Base-by-base conservation (phyloP, 768 basidiomycete species). In the Cantharellus anzutake region DNA sequence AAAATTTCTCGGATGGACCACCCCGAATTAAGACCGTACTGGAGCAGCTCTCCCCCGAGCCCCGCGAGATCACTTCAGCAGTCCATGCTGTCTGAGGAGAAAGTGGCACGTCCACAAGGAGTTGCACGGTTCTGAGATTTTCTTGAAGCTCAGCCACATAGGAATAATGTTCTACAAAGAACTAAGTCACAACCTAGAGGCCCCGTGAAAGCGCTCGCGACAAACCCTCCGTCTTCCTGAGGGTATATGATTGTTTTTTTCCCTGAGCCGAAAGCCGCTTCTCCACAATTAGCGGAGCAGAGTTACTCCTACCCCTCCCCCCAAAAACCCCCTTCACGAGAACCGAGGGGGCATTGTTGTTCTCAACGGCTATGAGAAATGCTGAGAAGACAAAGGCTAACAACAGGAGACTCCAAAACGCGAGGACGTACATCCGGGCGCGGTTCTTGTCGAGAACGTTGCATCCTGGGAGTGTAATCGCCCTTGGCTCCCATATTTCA, bases 61-160 rank as follows among this genome's bases (percentile, higher is more conserved):
- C 7, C 20, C 20, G 20, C 20, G 20, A 29, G 20, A 55, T 14
- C 29, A 48, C 44, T 14, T 11, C 52, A 14, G 35, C 52, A 11
- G 11, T 55, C 52, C 52, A 55, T 7, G 7, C 11, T 11, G 7
- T 11, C 52, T 7, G 35, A 55, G 11, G 52, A 37, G 11, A 37
- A 41, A 5, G 16, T 11, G 39, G 11, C 11, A 57, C 37, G 16
- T 38, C 14, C 5, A 57, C 40, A 67, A 89, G 85, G 34, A 89
- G 78, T 41, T 89, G 73, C 39, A 94, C 76, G 56, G 84, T 83
- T 34, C 82, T 80, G 3, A 97, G 78, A 60, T 81, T 87, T 67
- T 92, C 87, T 67, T 93, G 90, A 66, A 88, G 79, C 70, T 96
- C 93, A 1, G 80, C 79, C 37, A 55, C 52, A 37, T 14, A 55